Conservation (phyloP, 305 asterid species). For the Fraxinus sp. region DNA sequence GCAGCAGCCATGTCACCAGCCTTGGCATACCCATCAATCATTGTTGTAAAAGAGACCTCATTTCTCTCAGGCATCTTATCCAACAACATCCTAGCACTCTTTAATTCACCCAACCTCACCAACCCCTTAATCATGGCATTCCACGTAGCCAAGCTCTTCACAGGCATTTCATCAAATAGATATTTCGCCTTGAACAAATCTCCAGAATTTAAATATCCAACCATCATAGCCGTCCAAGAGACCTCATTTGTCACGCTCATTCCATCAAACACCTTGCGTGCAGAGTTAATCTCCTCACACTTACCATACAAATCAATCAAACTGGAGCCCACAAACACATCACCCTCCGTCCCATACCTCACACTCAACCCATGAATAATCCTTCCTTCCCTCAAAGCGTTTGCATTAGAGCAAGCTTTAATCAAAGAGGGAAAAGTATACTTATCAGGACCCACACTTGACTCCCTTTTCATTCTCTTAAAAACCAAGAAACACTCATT, state of each 20-base stretch:
- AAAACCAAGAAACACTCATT: conserved; percentile 39
- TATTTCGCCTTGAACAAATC: conserved; percentile 40
- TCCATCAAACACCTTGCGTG: conserved; percentile 60
- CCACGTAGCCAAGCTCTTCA: conserved; percentile 55
- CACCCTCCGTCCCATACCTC: conserved; percentile 49
- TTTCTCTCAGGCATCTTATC: conserved; percentile 52
- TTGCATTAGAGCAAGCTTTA: conserved; percentile 44
- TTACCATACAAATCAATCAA: conserved; percentile 76
- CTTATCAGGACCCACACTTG: conserved; percentile 46
- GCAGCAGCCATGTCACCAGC: conserved; percentile 70
- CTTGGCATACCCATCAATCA: conserved; percentile 74
- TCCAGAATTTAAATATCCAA: conserved; percentile 46
- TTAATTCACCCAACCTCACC: conserved; percentile 52
- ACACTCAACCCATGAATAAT: conserved; percentile 51
- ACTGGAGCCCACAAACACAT: conserved; percentile 65
- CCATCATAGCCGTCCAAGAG: conserved; percentile 72
- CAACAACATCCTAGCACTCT: conserved; percentile 47
- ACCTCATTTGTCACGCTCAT: conserved; percentile 59
- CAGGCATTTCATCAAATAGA: conserved; percentile 67
- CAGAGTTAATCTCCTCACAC: conserved; percentile 54
- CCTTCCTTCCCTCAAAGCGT: conserved; percentile 59
- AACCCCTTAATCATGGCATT: conserved; percentile 66
- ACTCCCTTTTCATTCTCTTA: conserved; percentile 39
- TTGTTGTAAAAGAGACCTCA: conserved; percentile 53
- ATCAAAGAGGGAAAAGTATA: conserved; percentile 61